Conservation (phyloP, 805 yeast genomes). For the Candida lessepsii region DNA sequence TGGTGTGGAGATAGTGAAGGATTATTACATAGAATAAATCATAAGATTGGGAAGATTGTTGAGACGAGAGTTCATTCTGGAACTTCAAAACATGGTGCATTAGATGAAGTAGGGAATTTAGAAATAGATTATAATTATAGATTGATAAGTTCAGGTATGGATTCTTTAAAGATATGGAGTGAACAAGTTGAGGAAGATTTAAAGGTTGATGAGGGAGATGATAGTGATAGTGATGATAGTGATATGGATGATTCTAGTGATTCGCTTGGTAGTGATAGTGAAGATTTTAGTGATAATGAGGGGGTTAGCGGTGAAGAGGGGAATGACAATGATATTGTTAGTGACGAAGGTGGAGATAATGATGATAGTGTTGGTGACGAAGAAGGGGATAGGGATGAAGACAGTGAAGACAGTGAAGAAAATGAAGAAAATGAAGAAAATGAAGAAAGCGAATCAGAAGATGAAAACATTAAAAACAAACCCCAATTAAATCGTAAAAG, state of each 20-base stretch:
- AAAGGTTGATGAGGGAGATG: conserved; percentile 17
- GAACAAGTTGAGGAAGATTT: conserved; percentile 19
- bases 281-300: conserved; percentile 11
- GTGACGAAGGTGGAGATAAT: background rate
- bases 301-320: conserved; percentile 17
- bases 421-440: background rate
- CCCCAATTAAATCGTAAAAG: conserved; percentile 13
- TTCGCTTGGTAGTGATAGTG: conserved; percentile 10
- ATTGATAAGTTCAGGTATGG: conserved; percentile 81
- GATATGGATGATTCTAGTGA: conserved; percentile 22
- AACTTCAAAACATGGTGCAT: conserved; percentile 31
- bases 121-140: conserved; percentile 83
- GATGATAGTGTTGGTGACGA: conserved; percentile 12
- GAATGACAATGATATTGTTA: background rate
- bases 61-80: conserved; percentile 67
- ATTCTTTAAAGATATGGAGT: conserved; percentile 74
- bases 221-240: conserved; percentile 23
- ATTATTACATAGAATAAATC: conserved; percentile 62
- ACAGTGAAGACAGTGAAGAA: conserved; percentile 4
- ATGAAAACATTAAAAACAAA: no score
- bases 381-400: conserved; percentile 1
- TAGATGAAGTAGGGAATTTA: conserved; percentile 72
- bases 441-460: conserved; percentile 2
- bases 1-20: conserved; percentile 87
- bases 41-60: conserved; percentile 58